Conservation (phyloP, 345 rosid species). For the Arabidopsis suecica region DNA sequence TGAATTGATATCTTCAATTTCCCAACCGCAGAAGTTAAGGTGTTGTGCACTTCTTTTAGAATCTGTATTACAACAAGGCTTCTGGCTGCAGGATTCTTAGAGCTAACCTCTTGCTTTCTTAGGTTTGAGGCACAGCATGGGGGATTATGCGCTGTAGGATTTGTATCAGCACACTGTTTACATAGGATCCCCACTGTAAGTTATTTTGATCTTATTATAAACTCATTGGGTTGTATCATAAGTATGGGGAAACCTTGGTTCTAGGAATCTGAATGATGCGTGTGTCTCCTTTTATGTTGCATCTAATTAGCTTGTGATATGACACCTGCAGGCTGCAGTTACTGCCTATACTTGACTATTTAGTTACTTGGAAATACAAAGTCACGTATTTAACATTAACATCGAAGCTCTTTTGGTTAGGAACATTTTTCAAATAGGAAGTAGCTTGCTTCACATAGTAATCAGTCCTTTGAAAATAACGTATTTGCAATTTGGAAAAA, state of each 20-base stretch:
- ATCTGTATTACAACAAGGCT: slow-evolving; percentile 19
- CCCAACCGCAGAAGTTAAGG: slow-evolving; percentile 66
- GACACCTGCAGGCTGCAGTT: background rate
- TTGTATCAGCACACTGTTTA: slow-evolving; percentile 71
- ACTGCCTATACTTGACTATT: slow-evolving; percentile 18
- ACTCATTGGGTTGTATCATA: background rate
- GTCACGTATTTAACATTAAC: slow-evolving; percentile 18
- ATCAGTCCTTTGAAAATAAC: slow-evolving; percentile 8
- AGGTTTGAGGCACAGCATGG: slow-evolving; percentile 91
- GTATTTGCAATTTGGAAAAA: slow-evolving; percentile 7
- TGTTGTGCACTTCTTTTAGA: slow-evolving; percentile 39
- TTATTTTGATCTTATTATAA: slow-evolving; percentile 24
- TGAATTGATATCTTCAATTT: slow-evolving; percentile 64
- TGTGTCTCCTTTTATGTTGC: slow-evolving; percentile 8
- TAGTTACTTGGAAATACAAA: slow-evolving; percentile 21
- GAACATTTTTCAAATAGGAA: slow-evolving; percentile 17
- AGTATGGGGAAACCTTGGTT: slow-evolving; percentile 11
- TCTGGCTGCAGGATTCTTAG: slow-evolving; percentile 18
- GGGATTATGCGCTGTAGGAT: slow-evolving; percentile 79
- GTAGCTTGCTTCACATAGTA: slow-evolving; percentile 12
- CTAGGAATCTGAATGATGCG: slow-evolving; percentile 11
- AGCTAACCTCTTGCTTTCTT: slow-evolving; percentile 42
- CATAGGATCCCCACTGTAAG: slow-evolving; percentile 66
- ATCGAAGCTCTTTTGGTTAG: slow-evolving; percentile 16
- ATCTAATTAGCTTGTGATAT: slow-evolving; percentile 34